Evolutionary conservation across 305 asterid genomes (phyloP), one percentile per base, ranked within the genome.

Genomic region (Rubia occidens): DNA sequence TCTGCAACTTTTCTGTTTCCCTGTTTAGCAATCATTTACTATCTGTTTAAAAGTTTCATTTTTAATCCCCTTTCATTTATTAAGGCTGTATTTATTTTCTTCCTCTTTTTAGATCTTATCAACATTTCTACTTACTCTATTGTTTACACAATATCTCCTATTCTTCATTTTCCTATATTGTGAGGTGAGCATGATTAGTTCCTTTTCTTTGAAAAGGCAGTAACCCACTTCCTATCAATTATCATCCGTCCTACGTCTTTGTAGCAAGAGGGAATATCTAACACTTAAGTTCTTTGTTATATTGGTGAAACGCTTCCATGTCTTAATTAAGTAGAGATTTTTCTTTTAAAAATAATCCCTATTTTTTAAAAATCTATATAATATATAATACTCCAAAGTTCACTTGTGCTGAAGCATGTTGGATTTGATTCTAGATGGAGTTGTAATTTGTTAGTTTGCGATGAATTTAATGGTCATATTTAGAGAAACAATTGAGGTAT

Each of bases 221-320:
- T 53, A 17, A n/a, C 58, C 58, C 58, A 53, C 58, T n/a, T 53
- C 24, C 58, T n/a, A 53, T 53, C 58, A 53, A 53, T 53, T n/a
- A 53, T 53, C 58, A 53, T n/a, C 21, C 2, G n/a, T 53, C 58
- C 9, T 53, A 53, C 58, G 58, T 53, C 24, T 53, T 6, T 7
- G 58, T 17, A 14, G 24, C 58, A 17, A 53, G 10, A n/a, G 24
- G 21, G 3, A 13, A n/a, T 47, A 47, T 47, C 35, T 13, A 51
- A n/a, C 58, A 53, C 24, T 6, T 53, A 35, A 29, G 35, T 1
- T 29, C 2, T 29, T 29, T 29, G 35, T 29, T 29, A 29, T 2
- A 29, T 29, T 2, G 35, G 35, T 29, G 35, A 29, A 29, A 29
- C 35, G 35, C 35, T 29, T 29, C 35, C 35, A 29, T 29, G 35